Conservation (phyloP, 177 flowering plant species). For the Telopea speciosissima region DNA sequence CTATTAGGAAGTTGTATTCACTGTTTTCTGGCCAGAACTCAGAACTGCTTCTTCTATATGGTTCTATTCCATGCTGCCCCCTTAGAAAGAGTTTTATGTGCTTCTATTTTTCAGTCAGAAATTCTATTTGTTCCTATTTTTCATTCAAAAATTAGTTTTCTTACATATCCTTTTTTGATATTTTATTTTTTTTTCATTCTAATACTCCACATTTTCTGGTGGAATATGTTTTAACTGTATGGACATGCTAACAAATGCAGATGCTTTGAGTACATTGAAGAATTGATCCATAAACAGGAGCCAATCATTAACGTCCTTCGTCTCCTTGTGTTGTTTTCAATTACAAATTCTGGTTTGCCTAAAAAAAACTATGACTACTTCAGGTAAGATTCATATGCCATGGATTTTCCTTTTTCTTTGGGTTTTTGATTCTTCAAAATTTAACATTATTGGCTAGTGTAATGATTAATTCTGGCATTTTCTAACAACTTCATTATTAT, state of each 20-base stretch:
- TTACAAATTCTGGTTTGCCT: slow-evolving; percentile 83
- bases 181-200: background rate
- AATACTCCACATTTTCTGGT: background rate
- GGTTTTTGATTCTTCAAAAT: background rate
- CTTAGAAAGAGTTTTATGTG: background rate
- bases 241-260: slow-evolving; percentile 34
- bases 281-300: slow-evolving; percentile 97
- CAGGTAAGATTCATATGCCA: slow-evolving; percentile 43
- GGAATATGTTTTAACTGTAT: background rate
- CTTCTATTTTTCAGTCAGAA: background rate
- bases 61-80: too few species aligned
- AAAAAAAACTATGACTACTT: slow-evolving; percentile 82
- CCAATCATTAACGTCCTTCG: slow-evolving; percentile 70
- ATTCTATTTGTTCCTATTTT: background rate
- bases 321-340: slow-evolving; percentile 75
- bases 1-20: background rate
- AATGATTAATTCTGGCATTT: background rate
- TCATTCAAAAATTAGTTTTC: background rate
- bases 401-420: background rate
- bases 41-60: too few species aligned
- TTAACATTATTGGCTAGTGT: background rate
- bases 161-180: background rate
- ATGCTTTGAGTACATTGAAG: slow-evolving; percentile 96
- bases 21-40: too few species aligned
- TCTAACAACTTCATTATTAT: background rate